These are phyloP conservation scores for Cladophialophora psammophila DNA, from an alignment of 2,329 filamentous ascomycete genomes.

Conservation along the genomic window DNA sequence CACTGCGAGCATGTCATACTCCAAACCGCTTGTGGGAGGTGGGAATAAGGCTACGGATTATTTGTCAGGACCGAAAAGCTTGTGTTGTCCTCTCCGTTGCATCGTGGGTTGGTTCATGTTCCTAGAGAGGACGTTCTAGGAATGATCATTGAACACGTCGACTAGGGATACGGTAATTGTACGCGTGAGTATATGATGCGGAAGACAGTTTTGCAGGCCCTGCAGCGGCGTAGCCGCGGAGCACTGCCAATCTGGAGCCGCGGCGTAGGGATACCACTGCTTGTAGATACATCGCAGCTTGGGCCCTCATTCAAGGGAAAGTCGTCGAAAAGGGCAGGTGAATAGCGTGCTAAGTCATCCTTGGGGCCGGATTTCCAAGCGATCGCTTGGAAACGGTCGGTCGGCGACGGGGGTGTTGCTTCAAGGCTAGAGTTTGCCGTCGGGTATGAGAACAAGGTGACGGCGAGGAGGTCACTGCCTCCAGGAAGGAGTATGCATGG, in stretches of 20 bases:
- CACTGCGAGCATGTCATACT: background rate
- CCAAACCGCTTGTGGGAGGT: background rate
- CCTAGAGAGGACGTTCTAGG: too few relatives aligned
- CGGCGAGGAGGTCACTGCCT: background rate
- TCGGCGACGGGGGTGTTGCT: background rate
- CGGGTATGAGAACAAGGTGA: background rate
- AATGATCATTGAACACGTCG: background rate
- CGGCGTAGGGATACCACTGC: background rate
- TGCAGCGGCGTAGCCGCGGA: background rate
- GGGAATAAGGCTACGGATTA: background rate
- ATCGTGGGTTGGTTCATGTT: background rate
- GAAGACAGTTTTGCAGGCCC: background rate
- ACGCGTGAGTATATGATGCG: background rate
- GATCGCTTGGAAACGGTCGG: background rate
- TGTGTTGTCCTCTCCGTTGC: background rate
- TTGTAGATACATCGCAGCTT: conserved; percentile 7
- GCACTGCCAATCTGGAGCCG: background rate
- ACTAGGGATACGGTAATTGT: background rate
- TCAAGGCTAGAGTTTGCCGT: conserved; percentile 3
- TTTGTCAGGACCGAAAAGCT: background rate
- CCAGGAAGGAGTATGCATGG: background rate
- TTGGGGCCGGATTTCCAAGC: conserved; percentile 2
- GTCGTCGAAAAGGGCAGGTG: background rate
- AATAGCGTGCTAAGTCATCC: conserved; percentile 1
- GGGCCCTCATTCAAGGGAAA: background rate